phyloP scores from a whole-genome alignment of 805 yeast species.

The Cyberlindnera maritima region DNA sequence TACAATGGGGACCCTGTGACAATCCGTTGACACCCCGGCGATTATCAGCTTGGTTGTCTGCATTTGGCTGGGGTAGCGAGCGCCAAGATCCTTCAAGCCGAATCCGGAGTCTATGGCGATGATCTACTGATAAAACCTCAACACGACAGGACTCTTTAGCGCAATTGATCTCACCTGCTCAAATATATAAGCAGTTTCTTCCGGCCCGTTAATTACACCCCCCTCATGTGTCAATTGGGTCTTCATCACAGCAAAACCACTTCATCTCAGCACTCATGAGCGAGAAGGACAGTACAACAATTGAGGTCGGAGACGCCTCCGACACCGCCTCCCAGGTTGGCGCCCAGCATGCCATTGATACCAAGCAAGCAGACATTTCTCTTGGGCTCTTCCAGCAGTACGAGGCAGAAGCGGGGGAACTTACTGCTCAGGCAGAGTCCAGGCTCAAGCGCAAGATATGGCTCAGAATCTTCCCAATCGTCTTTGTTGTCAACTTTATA shows the following conservation, averaged over 20 bases:
- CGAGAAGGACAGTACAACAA: constrained; percentile 1
- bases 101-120: too few species aligned
- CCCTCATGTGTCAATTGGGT: too few species aligned
- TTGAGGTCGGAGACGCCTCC: neutral
- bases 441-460: constrained; percentile 14
- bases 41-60: constrained; percentile 5
- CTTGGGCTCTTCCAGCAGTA: constrained; percentile 11
- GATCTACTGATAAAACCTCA: too few species aligned
- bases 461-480: constrained; percentile 25
- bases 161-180: too few species aligned
- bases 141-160: too few species aligned
- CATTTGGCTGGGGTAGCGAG: constrained; percentile 2
- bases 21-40: too few species aligned
- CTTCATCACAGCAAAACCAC: too few species aligned
- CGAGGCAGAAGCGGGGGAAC: constrained; percentile 17
- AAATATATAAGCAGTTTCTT: too few species aligned
- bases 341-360: constrained; percentile 4
- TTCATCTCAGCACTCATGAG: too few species aligned
- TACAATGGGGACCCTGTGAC: too few species aligned
- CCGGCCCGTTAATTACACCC: too few species aligned
- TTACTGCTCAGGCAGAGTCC: constrained; percentile 15
- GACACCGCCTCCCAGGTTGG: neutral
- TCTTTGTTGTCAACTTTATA: constrained; percentile 16
- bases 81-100: too few species aligned
- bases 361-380: constrained; percentile 29